phyloP scores from a whole-genome alignment of 2,329 filamentous ascomycete genomes.

The Paecilomyces dactylethromorphus region DNA sequence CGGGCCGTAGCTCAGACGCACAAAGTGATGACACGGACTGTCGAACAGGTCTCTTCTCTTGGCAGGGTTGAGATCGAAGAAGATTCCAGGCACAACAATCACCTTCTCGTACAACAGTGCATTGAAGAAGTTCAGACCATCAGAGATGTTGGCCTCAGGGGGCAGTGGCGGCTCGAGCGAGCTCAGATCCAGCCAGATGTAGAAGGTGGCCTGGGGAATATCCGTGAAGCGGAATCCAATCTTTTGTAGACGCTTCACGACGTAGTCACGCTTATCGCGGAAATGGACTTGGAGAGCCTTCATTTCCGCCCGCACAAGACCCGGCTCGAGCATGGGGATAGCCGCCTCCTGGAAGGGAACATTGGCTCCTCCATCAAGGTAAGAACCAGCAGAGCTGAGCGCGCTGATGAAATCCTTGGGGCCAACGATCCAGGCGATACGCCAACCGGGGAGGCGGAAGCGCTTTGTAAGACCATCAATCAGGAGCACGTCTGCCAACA shows the following conservation, averaged over 20 bases:
- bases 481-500: conserved; percentile 68
- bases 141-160: conserved; percentile 63
- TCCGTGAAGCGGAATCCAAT: conserved; percentile 86
- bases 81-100: conserved; percentile 94
- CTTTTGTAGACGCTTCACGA: conserved; percentile 67
- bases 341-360: conserved; percentile 94
- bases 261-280: conserved; percentile 87
- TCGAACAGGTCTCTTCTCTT: conserved; percentile 88
- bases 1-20: conserved; percentile 77
- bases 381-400: conserved; percentile 85
- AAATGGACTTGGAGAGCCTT: conserved; percentile 82
- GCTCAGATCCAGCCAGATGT: conserved; percentile 68
- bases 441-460: conserved; percentile 92
- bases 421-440: conserved; percentile 91
- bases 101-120: conserved; percentile 89
- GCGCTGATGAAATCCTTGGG: conserved; percentile 95
- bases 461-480: conserved; percentile 95
- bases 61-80: conserved; percentile 92
- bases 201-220: conserved; percentile 88
- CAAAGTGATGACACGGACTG: conserved; percentile 87
- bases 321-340: conserved; percentile 84
- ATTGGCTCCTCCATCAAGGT: conserved; percentile 90
- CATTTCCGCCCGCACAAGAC: conserved; percentile 78
- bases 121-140: conserved; percentile 95
- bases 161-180: conserved; percentile 48